Conservation (phyloP, 2,329 filamentous ascomycete genomes). For the Hymenoscyphus salicellus region DNA sequence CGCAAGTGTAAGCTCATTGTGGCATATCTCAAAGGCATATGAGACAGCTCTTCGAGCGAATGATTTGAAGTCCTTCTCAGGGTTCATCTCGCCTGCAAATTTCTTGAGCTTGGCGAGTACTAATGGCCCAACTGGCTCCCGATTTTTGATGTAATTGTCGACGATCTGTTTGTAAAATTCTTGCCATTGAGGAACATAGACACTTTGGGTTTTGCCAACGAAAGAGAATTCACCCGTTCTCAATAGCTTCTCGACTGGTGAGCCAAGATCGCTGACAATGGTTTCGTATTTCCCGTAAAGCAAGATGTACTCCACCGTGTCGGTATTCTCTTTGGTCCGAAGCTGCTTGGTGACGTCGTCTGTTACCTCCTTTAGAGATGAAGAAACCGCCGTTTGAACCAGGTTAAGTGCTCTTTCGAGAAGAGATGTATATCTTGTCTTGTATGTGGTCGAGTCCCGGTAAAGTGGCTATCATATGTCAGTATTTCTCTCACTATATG, state of each 20-base stretch:
- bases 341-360: slow-evolving; percentile 60
- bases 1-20: slow-evolving; percentile 33
- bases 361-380: slow-evolving; percentile 49
- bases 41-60: slow-evolving; percentile 32
- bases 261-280: slow-evolving; percentile 54
- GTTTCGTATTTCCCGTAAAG: slow-evolving; percentile 64
- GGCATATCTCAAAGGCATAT: slow-evolving; percentile 35
- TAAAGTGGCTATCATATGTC: slow-evolving; percentile 62
- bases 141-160: slow-evolving; percentile 45
- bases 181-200: slow-evolving; percentile 62
- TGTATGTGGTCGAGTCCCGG: slow-evolving; percentile 81
- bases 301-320: slow-evolving; percentile 68
- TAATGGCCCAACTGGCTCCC: slow-evolving; percentile 51
- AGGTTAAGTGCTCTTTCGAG: slow-evolving; percentile 65
- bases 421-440: slow-evolving; percentile 80
- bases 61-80: slow-evolving; percentile 33
- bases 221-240: slow-evolving; percentile 41
- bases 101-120: slow-evolving; percentile 57
- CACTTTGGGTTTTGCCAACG: slow-evolving; percentile 59
- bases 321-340: slow-evolving; percentile 63
- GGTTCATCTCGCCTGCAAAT: slow-evolving; percentile 35
- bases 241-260: slow-evolving; percentile 59
- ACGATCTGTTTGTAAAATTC: slow-evolving; percentile 51
- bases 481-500: background rate
- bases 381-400: slow-evolving; percentile 40